Evolutionary conservation across 352 stramenopile genomes (phyloP), one percentile per base, ranked within the genome.

Genomic region (Globisporangium sylvaticum): DNA sequence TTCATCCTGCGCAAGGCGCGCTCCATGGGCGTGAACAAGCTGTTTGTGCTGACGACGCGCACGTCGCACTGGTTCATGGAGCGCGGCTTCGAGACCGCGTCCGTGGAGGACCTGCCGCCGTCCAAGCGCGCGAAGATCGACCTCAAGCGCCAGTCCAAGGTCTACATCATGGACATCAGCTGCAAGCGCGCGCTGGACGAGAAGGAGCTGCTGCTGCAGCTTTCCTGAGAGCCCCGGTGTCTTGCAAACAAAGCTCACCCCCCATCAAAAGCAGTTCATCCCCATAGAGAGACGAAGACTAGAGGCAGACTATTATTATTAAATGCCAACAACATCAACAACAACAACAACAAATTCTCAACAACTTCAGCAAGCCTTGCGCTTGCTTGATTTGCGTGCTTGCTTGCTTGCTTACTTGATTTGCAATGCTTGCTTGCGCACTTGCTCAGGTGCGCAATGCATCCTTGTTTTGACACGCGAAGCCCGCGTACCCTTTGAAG

Each of bases 21-120:
- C 25, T 80, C 87, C 3, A 91, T 93, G 76, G 85, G 87, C 20
- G 83, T 97, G 44, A 91, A 80, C 46, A 96, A 96, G 61, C 78
- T 98, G 9, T 99, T 99, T 67, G 96, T 98, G n/a, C 82, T 99
- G 46, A 98, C 94, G 29, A 99, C 97, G 27, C 91, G 97, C 75
- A 99, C 97, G 20, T 98, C 98, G 71, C 95, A 99, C 75, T 99
- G 96, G 96, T 99, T 99, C 76, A 77, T 98, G 62, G 97, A 99
- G 80, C 83, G 96, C 37, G 96, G 96, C 24, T 99, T 99, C 71
- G 81, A 91, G 65, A 84, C 97, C 70, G 92, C 94, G 9, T 73
- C 75, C 7, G 88, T 98, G 27, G 80, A 93, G n/a, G 87, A 94
- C 29, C 77, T 97, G n/a, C 91, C 91, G 15, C 71, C 76, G 34